Base-by-base conservation (phyloP, 768 basidiomycete species). In the Mycena epipterygia region DNA sequence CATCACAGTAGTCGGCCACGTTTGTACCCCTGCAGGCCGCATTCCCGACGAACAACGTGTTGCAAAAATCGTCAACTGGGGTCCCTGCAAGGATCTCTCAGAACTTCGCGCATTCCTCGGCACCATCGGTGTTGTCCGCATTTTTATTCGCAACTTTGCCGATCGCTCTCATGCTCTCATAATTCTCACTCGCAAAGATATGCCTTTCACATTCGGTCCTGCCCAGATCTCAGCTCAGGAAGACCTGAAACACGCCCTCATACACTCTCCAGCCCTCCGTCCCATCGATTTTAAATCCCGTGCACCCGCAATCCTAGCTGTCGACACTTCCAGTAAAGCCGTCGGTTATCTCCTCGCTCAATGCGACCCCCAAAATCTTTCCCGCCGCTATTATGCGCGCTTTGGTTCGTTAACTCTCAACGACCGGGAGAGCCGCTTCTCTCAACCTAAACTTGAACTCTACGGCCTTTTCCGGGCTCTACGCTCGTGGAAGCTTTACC, bases 321-420 rank as follows among this genome's bases (percentile, higher is more conserved):
- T 86, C 0, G 83, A 86, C 69, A 79, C 83, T 0, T 81, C 77
- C 0, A 37, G 58, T 3, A 79, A 81, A 3, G 81, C 80, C 0
- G 76, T 85, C 0, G 82, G 85, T 0, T 83, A 74, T 41, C 67
- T 80, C 16, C 68, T 85, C 0, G 74, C 67, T 1, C 85, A 86
- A 59, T 52, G 59, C n/a, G 73, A 77, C 51, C 6, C 27, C 0
- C 44, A 58, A 0, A 67, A 76, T 30, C 68, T 74, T 0, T 59
- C 73, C 0, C 64, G 70, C 13, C 67, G 74, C 0, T 77, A 75
- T 35, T 81, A 75, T 19, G 67, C 76, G 0, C 62, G 74, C 0
- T 87, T 84, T 52, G 76, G 82, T 0, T 86, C 82, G 0, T 81
- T 85, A 2, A 73, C 78, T 0, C 76, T 84, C 19, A 85, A 84